These are phyloP conservation scores for Backusella tarrabulga DNA, from an alignment of 192 early-diverging fungal species.

Conservation along the genomic window DNA sequence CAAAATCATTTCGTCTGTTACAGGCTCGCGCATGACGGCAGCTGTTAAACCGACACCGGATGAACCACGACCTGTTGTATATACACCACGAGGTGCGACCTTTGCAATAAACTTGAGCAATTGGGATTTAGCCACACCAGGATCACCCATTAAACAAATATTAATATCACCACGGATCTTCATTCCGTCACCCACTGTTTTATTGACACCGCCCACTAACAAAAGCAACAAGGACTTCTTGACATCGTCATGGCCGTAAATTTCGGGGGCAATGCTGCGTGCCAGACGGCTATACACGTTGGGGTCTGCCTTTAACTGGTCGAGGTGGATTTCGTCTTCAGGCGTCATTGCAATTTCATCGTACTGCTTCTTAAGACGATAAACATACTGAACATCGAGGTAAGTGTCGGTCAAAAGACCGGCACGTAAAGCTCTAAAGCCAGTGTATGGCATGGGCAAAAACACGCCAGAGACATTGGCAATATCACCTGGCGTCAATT, in stretches of 20 bases:
- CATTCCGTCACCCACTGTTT: constrained; percentile 89
- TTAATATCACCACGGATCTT: constrained; percentile 97
- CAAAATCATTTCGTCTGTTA: constrained; percentile 93
- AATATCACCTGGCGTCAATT: constrained; percentile 86
- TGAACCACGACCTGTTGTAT: constrained; percentile 94
- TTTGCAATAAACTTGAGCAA: constrained; percentile 92
- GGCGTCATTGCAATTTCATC: constrained; percentile 69
- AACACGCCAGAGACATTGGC: constrained; percentile 85
- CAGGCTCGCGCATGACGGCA: constrained; percentile 88
- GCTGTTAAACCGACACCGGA: constrained; percentile 97
- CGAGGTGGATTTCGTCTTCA: constrained; percentile 51
- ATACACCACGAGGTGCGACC: constrained; percentile 93
- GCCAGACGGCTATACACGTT: constrained; percentile 79
- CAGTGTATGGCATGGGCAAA: constrained; percentile 89
- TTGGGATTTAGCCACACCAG: constrained; percentile 98
- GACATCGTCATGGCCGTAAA: constrained; percentile 91
- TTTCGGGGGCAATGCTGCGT: constrained; percentile 83
- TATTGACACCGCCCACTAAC: constrained; percentile 79
- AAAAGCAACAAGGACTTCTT: constrained; percentile 87
- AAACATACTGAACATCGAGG: constrained; percentile 85
- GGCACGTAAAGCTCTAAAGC: constrained; percentile 87
- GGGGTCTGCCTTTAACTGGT: constrained; percentile 59
- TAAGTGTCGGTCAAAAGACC: constrained; percentile 95
- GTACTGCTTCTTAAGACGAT: constrained; percentile 90
- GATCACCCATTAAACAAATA: constrained; percentile 97